These are phyloP conservation scores for Naganishia vaughanmartiniae DNA, from an alignment of 768 basidiomycete species.

Conservation along the genomic window DNA sequence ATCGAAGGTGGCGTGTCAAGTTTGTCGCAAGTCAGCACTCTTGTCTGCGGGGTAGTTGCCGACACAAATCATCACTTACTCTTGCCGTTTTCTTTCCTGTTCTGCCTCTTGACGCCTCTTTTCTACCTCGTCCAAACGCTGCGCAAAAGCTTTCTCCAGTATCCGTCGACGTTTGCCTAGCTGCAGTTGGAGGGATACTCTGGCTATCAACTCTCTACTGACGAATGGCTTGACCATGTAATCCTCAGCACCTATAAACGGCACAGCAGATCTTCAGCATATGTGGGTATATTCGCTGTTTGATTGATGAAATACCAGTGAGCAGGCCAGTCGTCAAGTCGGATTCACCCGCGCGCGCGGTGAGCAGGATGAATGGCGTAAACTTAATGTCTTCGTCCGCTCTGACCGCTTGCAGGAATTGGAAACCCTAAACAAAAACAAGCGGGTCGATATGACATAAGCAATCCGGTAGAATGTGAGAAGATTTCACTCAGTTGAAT, in stretches of 20 bases:
- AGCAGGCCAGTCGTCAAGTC: conserved; percentile 53
- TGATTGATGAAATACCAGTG: conserved; percentile 47
- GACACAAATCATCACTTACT: conserved; percentile 33
- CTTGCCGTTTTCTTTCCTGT: conserved; percentile 53
- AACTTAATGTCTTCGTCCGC: conserved; percentile 11
- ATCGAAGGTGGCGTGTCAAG: too few species aligned
- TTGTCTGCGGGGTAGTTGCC: too few species aligned
- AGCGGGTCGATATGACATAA: too few species aligned
- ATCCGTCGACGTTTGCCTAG: conserved; percentile 51
- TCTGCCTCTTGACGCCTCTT: conserved; percentile 46
- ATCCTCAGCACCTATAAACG: conserved; percentile 26
- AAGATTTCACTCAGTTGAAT: too few species aligned
- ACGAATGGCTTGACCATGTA: conserved; percentile 55
- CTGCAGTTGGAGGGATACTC: conserved; percentile 41
- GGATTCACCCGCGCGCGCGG: conserved; percentile 40
- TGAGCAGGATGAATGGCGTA: conserved; percentile 37
- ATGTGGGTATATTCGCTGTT: not conserved
- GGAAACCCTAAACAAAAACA: conserved; percentile 33
- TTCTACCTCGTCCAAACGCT: conserved; percentile 43
- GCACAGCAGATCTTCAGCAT: conserved; percentile 1
- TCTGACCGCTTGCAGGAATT: conserved; percentile 31
- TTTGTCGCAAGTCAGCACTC: too few species aligned
- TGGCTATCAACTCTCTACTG: conserved; percentile 17
- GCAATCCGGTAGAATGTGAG: too few species aligned
- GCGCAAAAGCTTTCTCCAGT: conserved; percentile 43